Conservation (phyloP, 177 flowering plant species). For the Vitis hybrid region DNA sequence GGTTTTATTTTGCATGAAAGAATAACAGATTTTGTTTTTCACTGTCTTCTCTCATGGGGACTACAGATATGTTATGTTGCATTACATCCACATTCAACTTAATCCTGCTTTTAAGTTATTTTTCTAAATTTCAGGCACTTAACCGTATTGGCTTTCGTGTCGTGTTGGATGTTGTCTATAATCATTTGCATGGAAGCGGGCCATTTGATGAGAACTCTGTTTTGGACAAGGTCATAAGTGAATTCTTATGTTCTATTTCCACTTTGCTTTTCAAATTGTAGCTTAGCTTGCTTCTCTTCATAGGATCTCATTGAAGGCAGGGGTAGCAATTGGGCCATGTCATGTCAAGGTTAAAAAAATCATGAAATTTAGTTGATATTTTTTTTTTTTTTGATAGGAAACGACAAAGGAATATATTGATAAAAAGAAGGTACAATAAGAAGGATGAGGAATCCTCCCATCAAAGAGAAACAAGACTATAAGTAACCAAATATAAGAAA, state of each 20-base stretch:
- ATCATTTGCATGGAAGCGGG: conserved; percentile 89
- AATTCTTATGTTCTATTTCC: background rate
- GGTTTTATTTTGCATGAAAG: background rate
- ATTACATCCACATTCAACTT: background rate
- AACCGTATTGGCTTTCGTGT: conserved; percentile 84
- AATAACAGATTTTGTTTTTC: background rate
- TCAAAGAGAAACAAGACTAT: too few relatives aligned
- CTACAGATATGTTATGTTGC: background rate
- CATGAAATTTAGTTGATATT: too few relatives aligned
- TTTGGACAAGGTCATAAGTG: conserved; percentile 77
- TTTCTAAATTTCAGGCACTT: conserved; percentile 57
- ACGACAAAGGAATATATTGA: too few relatives aligned
- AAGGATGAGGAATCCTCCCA: too few relatives aligned
- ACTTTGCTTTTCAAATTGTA: background rate
- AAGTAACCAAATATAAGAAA: too few relatives aligned
- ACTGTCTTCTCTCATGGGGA: background rate
- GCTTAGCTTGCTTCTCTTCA: too few relatives aligned
- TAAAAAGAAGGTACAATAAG: too few relatives aligned
- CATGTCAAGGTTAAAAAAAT: too few relatives aligned
- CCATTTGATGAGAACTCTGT: conserved; percentile 75
- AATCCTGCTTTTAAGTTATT: background rate
- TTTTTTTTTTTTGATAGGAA: too few relatives aligned
- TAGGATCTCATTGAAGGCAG: too few relatives aligned
- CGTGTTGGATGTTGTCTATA: conserved; percentile 94
- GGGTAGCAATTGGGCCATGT: too few relatives aligned